Evolutionary conservation across 2,329 filamentous ascomycete species (phyloP).

Genomic region (Colletotrichum sp.): DNA sequence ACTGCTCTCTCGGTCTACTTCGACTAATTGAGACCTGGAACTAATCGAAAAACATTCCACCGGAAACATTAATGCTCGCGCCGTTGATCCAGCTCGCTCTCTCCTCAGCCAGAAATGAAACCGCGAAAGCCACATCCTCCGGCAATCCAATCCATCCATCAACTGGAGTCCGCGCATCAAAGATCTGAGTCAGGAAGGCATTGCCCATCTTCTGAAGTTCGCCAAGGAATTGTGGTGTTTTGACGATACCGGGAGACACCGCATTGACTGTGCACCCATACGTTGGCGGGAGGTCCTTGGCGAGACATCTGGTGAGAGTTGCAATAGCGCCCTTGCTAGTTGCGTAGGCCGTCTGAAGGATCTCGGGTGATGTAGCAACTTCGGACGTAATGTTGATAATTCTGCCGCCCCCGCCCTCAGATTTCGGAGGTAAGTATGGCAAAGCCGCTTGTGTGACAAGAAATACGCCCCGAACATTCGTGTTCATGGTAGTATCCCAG

Average conservation of each 20-base stretch:
- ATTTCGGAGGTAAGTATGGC: constrained; percentile 36
- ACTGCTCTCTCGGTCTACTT: background rate
- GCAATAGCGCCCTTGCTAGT: constrained; percentile 56
- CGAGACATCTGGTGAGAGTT: constrained; percentile 47
- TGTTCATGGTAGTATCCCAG: constrained; percentile 44
- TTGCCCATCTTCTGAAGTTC: constrained; percentile 42
- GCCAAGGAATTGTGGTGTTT: constrained; percentile 39
- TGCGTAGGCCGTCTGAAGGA: constrained; percentile 51
- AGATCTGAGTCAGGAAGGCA: constrained; percentile 35
- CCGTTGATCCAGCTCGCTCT: constrained; percentile 54
- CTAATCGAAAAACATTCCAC: constrained; percentile 18
- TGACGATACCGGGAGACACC: constrained; percentile 47
- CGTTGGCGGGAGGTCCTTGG: constrained; percentile 47
- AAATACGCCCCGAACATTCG: constrained; percentile 46
- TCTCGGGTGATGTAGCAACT: constrained; percentile 35
- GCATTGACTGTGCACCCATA: constrained; percentile 52
- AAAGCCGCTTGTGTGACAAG: constrained; percentile 44
- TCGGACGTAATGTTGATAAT: constrained; percentile 50
- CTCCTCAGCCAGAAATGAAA: constrained; percentile 49
- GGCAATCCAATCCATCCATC: constrained; percentile 45
- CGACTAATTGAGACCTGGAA: background rate
- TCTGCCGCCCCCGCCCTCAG: constrained; percentile 28
- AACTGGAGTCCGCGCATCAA: constrained; percentile 47
- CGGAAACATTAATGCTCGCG: constrained; percentile 31
- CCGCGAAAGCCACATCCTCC: constrained; percentile 51